phyloP scores from a whole-genome alignment of 805 yeast genomes.

The Candida taoyuanica region DNA sequence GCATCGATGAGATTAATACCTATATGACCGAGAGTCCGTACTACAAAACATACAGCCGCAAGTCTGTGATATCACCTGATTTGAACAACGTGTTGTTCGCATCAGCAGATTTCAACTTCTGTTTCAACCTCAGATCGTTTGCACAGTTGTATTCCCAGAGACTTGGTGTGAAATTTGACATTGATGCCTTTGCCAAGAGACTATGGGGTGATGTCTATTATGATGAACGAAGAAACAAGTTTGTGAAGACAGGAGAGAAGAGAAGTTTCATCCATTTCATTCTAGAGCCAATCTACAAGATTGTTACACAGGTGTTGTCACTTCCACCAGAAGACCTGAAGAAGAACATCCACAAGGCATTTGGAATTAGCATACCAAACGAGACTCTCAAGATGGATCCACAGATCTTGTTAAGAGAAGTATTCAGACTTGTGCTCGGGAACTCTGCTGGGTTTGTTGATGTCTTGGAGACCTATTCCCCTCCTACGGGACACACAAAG shows the following conservation, averaged over 20 bases:
- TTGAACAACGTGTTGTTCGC: constrained; percentile 69
- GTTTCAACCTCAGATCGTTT: constrained; percentile 67
- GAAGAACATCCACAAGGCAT: constrained; percentile 41
- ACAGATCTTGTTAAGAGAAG: constrained; percentile 49
- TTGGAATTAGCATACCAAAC: constrained; percentile 41
- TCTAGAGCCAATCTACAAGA: constrained; percentile 75
- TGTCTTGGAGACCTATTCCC: constrained; percentile 33
- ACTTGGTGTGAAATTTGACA: constrained; percentile 30
- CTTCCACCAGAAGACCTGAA: constrained; percentile 42
- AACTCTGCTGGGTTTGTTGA: constrained; percentile 50
- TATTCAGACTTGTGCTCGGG: constrained; percentile 53
- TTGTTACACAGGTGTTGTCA: constrained; percentile 57
- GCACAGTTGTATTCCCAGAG: constrained; percentile 41
- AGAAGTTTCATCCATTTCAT: constrained; percentile 52
- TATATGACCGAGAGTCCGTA: constrained; percentile 37
- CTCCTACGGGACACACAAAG: constrained; percentile 35
- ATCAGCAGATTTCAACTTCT: constrained; percentile 55
- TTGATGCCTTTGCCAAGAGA: constrained; percentile 41
- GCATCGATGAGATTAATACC: constrained; percentile 61
- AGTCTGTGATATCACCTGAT: constrained; percentile 47
- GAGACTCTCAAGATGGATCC: constrained; percentile 48
- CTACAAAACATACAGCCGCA: constrained; percentile 25
- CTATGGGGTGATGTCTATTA: constrained; percentile 79
- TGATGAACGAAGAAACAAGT: constrained; percentile 38
- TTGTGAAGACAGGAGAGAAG: constrained; percentile 31